Evolutionary conservation across 345 rosid genomes (phyloP), one percentile per base, ranked within the genome.

Genomic region (Lumnitzera littorea): DNA sequence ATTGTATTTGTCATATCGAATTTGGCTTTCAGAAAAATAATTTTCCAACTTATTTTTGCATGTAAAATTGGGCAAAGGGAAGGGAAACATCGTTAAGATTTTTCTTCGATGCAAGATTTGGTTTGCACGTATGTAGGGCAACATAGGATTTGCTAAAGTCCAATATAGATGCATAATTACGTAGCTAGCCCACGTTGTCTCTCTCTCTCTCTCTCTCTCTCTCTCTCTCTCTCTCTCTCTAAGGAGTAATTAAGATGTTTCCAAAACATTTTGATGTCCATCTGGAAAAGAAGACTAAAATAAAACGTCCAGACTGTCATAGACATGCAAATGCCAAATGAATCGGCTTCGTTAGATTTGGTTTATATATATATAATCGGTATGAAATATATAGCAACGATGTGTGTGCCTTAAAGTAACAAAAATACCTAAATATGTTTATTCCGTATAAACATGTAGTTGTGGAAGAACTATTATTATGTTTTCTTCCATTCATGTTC

Each of bases 31-130:
- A 55, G 47, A 8, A 15, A 15, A 56, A 17, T 20, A 0, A n/a
- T 50, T 12, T 50, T 50, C 20, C 16, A 36, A 5, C 11, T 36
- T 36, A 36, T 5, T 5, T 29, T 5, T 36, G 43, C 43, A 36
- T 1, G 43, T 36, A 36, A 36, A 9, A 0, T 36, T 5, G 1
- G 43, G 43, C 7, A 36, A 29, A 36, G 43, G 43, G 7, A 36
- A 51, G 51, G 66, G 72, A 69, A 63, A 78, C 82, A 76, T 62
- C 27, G 66, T 24, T 56, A 52, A 53, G 72, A 70, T 65, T 70
- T 75, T 76, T 69, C 60, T 63, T 50, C 49, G 5, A 55, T 58
- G 11, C 13, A 59, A 68, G 85, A 81, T 81, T 69, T 61, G 60
- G 67, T 73, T 50, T 81, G 77, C 70, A 31, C 70, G 27, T 58